A percentile compares a stretch with the other conserved stretches of the same genome.
These are phyloP conservation scores for Backusella liffmaniae DNA, from an alignment of 192 early-diverging fungal genomes.

Conservation along the genomic window DNA sequence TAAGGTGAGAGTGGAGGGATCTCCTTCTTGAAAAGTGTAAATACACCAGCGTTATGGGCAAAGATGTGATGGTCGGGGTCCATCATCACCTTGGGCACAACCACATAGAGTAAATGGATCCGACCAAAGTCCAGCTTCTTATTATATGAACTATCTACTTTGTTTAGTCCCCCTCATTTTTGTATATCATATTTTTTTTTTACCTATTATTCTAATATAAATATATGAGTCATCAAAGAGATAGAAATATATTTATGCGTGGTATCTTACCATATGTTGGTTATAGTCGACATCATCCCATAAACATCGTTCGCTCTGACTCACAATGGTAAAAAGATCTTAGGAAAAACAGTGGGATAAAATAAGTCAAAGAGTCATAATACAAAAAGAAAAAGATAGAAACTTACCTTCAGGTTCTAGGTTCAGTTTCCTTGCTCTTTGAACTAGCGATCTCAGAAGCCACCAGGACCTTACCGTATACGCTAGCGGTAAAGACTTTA, in stretches of 20 bases:
- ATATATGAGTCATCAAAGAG: background rate
- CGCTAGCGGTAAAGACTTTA: slow-evolving; percentile 41
- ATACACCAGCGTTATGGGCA: slow-evolving; percentile 37
- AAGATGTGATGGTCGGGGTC: slow-evolving; percentile 21
- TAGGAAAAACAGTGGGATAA: background rate
- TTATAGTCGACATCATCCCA: slow-evolving; percentile 52
- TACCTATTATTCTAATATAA: slow-evolving; percentile 22
- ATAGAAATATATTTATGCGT: background rate
- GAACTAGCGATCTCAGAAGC: slow-evolving; percentile 24
- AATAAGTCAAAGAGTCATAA: background rate
- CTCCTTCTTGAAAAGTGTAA: slow-evolving; percentile 49
- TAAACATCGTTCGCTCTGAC: slow-evolving; percentile 40
- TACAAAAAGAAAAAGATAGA: background rate
- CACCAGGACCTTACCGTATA: slow-evolving; percentile 45
- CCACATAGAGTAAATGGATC: slow-evolving; percentile 25
- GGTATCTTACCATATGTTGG: slow-evolving; percentile 43
- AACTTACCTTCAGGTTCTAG: slow-evolving; percentile 10
- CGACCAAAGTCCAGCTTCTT: slow-evolving; percentile 51
- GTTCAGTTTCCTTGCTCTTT: slow-evolving; percentile 17
- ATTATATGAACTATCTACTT: slow-evolving; percentile 39
- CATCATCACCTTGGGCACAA: slow-evolving; percentile 27
- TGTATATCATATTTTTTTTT: background rate
- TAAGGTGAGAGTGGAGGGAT: slow-evolving; percentile 46
- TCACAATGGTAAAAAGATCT: slow-evolving; percentile 36
- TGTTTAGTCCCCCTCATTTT: background rate